phyloP scores from a whole-genome alignment of 495 filamentous ascomycete species.

The Penicillium coprophilum region DNA sequence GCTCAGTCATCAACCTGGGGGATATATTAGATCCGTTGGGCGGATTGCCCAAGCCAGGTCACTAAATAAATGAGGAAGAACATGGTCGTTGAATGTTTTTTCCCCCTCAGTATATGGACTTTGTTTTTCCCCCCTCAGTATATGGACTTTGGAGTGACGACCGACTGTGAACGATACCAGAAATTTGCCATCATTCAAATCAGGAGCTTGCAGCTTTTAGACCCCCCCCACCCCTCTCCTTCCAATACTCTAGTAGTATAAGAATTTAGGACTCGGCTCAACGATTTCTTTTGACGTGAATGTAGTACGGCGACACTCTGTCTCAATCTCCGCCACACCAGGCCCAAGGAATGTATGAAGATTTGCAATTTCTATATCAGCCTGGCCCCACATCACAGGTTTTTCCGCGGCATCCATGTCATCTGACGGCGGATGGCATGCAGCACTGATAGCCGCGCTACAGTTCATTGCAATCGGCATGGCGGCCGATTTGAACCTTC shows the following conservation, averaged over 20 bases:
- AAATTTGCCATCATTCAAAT: no score
- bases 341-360: neutral
- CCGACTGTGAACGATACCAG: no score
- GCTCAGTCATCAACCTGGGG: no score
- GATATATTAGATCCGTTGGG: no score
- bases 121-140: no score
- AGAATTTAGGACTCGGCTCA: neutral
- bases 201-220: no score
- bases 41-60: no score
- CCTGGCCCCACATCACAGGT: conserved; percentile 8
- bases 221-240: no score
- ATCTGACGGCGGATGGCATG: conserved; percentile 3
- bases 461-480: neutral
- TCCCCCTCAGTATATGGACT: no score
- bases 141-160: no score
- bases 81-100: no score
- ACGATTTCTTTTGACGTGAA: neutral
- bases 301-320: neutral
- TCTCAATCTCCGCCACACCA: neutral
- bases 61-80: no score
- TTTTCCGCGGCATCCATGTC: conserved; percentile 1
- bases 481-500: neutral
- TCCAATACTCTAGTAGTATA: neutral
- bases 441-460: conserved; percentile 10
- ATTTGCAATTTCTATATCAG: neutral